phyloP scores from a whole-genome alignment of 2,329 filamentous ascomycete species.

The Verticillium nonalfalfae region DNA sequence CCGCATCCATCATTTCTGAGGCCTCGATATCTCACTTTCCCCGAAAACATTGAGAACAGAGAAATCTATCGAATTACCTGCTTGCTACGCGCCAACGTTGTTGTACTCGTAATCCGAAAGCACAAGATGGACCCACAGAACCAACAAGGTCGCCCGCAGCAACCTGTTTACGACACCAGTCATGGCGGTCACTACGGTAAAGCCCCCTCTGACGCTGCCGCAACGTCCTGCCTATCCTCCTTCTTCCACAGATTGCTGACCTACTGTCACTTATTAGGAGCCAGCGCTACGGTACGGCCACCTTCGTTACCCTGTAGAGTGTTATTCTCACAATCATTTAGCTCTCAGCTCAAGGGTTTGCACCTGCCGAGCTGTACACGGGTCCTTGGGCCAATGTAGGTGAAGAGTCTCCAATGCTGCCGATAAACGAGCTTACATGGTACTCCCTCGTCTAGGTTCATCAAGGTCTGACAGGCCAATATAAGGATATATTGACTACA shows the following conservation, averaged over 20 bases:
- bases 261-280: constrained; percentile 39
- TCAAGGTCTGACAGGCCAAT: constrained; percentile 85
- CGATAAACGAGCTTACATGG: neutral
- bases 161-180: constrained; percentile 64
- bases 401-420: constrained; percentile 7
- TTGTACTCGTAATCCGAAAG: neutral
- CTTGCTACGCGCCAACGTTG: no score
- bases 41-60: no score
- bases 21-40: no score
- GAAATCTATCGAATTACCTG: no score
- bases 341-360: constrained; percentile 82
- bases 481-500: constrained; percentile 95
- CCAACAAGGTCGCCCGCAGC: constrained; percentile 42
- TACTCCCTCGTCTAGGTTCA: constrained; percentile 59
- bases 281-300: constrained; percentile 57
- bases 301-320: neutral
- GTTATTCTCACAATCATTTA: constrained; percentile 25
- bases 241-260: constrained; percentile 8
- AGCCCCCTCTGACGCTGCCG: constrained; percentile 16
- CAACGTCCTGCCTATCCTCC: constrained; percentile 14
- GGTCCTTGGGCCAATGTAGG: constrained; percentile 92
- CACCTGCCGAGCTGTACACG: constrained; percentile 88
- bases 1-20: no score
- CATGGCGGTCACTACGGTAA: constrained; percentile 75
- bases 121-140: constrained; percentile 17